phyloP scores from a whole-genome alignment of 2,329 filamentous ascomycete species.

The Claviceps cyperi region DNA sequence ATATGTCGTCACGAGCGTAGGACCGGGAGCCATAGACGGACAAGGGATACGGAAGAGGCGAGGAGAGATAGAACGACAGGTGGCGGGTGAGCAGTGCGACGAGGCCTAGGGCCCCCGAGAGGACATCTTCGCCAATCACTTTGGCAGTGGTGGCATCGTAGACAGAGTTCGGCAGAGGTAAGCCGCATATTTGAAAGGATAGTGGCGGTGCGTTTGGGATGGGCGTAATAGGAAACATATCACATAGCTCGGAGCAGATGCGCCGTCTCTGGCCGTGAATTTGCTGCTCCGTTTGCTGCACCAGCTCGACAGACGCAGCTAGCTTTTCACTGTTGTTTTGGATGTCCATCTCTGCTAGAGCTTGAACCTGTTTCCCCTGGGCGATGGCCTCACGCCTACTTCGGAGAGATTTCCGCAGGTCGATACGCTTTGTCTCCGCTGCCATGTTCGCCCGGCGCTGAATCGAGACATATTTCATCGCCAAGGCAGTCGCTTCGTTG shows the following conservation, averaged over 20 bases:
- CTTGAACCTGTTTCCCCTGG: constrained; percentile 44
- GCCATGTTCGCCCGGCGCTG: constrained; percentile 53
- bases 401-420: constrained; percentile 52
- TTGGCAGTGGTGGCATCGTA: constrained; percentile 41
- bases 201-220: constrained; percentile 42
- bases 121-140: constrained; percentile 47
- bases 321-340: constrained; percentile 46
- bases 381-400: constrained; percentile 54
- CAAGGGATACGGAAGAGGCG: constrained; percentile 70
- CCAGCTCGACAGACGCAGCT: constrained; percentile 35
- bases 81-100: constrained; percentile 61
- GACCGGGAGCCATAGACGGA: constrained; percentile 58
- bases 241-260: constrained; percentile 68
- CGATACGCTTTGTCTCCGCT: constrained; percentile 47
- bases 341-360: constrained; percentile 45
- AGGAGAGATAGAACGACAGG: constrained; percentile 68
- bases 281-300: constrained; percentile 44
- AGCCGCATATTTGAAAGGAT: constrained; percentile 67
- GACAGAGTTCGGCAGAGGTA: constrained; percentile 66
- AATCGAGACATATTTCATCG: constrained; percentile 39
- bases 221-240: constrained; percentile 70
- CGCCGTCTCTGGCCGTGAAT: constrained; percentile 78
- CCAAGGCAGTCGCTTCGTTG: constrained; percentile 32
- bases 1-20: constrained; percentile 62
- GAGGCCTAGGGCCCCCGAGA: constrained; percentile 71